Base-by-base conservation (phyloP, 768 basidiomycete genomes). In the Mycena indigotica region DNA sequence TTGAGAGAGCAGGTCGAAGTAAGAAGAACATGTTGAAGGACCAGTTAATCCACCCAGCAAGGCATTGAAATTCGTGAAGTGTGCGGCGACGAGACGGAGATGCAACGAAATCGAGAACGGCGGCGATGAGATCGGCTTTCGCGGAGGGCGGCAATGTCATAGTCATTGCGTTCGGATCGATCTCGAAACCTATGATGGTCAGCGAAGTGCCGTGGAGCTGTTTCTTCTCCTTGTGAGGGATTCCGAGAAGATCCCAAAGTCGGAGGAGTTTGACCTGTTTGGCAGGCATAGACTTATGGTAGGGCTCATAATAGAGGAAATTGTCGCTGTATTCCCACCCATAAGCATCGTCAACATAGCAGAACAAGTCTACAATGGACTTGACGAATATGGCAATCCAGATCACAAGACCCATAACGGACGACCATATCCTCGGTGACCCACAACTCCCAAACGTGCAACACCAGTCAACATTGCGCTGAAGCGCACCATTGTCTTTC, bases 1-100 rank as follows among this genome's bases (percentile, higher is more conserved):
- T 50, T 3, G 45, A 60, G 3, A 77, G 64, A 1, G 55, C 65
- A 0, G 75, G 76, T 0, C 64, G 59, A 0, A 74, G 56, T 0
- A 73, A 58, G 0, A 75, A 74, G 25, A 61, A 72, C 2, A 75
- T 72, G 50, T 78, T 78, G 28, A 78, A 62, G 0, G 63, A 51
- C 77, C 78, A 80, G 54, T 78, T 80, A 12, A 74, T 35, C 60
- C 69, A 73, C 0, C 79, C 78, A 0, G 68, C 69, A 2, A 78
- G 52, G 0, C 38, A 35, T 48, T 74, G 74, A 19, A 69, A 77
- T 0, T 74, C 65, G 0, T 62, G 53, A 0, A 73, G 60, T 0
- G 61, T 2, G 15, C 58, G 61, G 0, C 63, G 58, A 8, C 64
- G 46, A 17, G 25, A 13, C 17, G 29, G 46, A 15, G 26, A 4